These are phyloP conservation scores for Colletotrichum aenigma DNA, from an alignment of 2,329 filamentous ascomycete genomes.

Conservation along the genomic window DNA sequence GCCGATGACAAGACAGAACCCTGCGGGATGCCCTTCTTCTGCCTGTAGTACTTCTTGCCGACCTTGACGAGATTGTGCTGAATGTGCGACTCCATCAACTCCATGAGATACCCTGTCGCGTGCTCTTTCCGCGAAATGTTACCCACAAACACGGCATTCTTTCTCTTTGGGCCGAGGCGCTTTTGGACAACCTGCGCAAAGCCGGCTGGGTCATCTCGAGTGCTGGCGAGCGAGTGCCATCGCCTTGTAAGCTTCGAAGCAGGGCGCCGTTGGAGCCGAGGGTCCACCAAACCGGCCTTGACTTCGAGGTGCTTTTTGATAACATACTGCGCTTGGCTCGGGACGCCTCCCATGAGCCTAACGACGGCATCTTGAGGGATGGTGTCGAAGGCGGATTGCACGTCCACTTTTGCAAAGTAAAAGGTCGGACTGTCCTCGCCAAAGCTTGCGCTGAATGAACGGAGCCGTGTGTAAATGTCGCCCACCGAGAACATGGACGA, in stretches of 20 bases:
- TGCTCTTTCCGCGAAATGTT: slow-evolving; percentile 63
- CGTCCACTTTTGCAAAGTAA: slow-evolving; percentile 93
- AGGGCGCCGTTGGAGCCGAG: slow-evolving; percentile 27
- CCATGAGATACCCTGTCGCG: slow-evolving; percentile 63
- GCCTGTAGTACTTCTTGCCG: slow-evolving; percentile 85
- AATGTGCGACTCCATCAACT: slow-evolving; percentile 81
- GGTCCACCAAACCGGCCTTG: slow-evolving; percentile 42
- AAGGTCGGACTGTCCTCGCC: slow-evolving; percentile 48
- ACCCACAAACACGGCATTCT: slow-evolving; percentile 80
- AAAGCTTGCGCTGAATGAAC: slow-evolving; percentile 66
- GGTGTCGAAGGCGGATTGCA: slow-evolving; percentile 91
- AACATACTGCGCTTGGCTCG: slow-evolving; percentile 65
- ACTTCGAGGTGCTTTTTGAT: slow-evolving; percentile 79
- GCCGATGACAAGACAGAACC: slow-evolving; percentile 87
- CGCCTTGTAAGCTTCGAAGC: slow-evolving; percentile 44
- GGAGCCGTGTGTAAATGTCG: slow-evolving; percentile 78
- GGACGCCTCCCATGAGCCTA: slow-evolving; percentile 64
- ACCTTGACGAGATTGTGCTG: slow-evolving; percentile 84
- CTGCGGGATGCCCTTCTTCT: slow-evolving; percentile 89
- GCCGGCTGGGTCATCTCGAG: slow-evolving; percentile 41
- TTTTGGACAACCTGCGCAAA: slow-evolving; percentile 51
- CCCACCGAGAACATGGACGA: slow-evolving; percentile 81
- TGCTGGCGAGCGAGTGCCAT: slow-evolving; percentile 59
- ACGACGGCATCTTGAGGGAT: slow-evolving; percentile 84
- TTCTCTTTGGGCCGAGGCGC: slow-evolving; percentile 47